Percentiles rank a stretch among this genome's conserved stretches.
Conservation (phyloP, 345 rosid species). For the Lepidium africanum region DNA sequence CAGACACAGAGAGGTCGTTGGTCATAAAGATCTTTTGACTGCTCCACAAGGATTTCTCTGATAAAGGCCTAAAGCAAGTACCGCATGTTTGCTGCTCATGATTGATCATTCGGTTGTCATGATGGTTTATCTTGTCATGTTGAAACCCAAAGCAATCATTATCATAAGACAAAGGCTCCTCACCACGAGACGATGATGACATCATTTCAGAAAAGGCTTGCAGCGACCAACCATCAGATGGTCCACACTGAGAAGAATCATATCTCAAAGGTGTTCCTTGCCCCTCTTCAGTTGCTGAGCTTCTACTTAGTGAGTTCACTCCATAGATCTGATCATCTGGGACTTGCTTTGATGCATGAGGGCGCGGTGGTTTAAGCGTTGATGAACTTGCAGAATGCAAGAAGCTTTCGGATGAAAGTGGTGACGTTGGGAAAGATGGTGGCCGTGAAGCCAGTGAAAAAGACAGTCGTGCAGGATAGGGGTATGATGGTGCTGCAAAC, state of each 20-base stretch:
- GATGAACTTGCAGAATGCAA: conserved; percentile 39
- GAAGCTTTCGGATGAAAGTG: conserved; percentile 46
- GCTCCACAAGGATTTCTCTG: conserved; percentile 76
- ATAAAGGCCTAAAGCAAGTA: conserved; percentile 69
- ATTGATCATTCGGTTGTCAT: conserved; percentile 33
- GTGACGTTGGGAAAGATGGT: conserved; percentile 49
- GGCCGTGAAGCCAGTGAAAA: conserved; percentile 53
- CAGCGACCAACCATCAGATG: conserved; percentile 85
- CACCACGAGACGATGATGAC: conserved; percentile 53
- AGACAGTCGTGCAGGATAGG: conserved; percentile 53
- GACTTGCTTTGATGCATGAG: conserved; percentile 39
- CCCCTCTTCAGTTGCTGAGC: conserved; percentile 17
- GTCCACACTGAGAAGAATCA: conserved; percentile 53
- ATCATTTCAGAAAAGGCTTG: conserved; percentile 75
- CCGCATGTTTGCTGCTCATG: conserved; percentile 78
- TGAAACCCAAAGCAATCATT: conserved; percentile 42
- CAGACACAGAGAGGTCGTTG: conserved; percentile 62
- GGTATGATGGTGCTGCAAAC: conserved; percentile 37
- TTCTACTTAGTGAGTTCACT: conserved; percentile 7
- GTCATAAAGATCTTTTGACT: conserved; percentile 56
- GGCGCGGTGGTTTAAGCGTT: conserved; percentile 28
- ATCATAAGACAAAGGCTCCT: conserved; percentile 58
- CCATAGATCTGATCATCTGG: conserved; percentile 29
- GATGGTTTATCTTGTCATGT: conserved; percentile 42
- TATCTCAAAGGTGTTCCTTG: conserved; percentile 42